phyloP scores from a whole-genome alignment of 495 filamentous ascomycete genomes.

The Lentithecium fluviatile region DNA sequence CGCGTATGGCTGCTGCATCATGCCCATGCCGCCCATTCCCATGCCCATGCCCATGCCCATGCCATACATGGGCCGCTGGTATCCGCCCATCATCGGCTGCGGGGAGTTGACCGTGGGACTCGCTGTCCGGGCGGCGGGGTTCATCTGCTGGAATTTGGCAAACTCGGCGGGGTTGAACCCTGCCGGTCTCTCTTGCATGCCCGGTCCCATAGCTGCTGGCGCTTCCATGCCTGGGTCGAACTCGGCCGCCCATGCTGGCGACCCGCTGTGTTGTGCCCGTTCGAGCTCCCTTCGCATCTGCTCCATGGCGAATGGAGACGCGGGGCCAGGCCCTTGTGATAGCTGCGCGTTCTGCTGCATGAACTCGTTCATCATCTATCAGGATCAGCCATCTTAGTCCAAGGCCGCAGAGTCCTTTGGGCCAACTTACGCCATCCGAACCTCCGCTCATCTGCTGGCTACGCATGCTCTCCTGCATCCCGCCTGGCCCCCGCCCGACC shows the following conservation, averaged over 20 bases:
- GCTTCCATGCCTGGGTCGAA: constrained; percentile 60
- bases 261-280: constrained; percentile 57
- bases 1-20: constrained; percentile 42
- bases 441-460: constrained; percentile 58
- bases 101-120: constrained; percentile 52
- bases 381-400: neutral
- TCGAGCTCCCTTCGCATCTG: constrained; percentile 66
- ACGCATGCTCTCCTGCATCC: constrained; percentile 64
- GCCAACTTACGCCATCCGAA: constrained; percentile 57
- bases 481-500: constrained; percentile 64
- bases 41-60: constrained; percentile 44
- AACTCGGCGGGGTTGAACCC: constrained; percentile 86
- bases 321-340: constrained; percentile 50
- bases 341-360: constrained; percentile 68
- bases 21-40: constrained; percentile 28
- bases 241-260: constrained; percentile 68
- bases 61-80: constrained; percentile 58
- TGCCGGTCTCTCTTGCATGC: constrained; percentile 50
- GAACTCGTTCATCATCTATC: constrained; percentile 92
- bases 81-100: constrained; percentile 52
- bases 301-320: constrained; percentile 64
- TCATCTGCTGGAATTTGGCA: constrained; percentile 75
- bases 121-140: constrained; percentile 55
- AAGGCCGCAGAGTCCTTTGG: neutral
- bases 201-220: constrained; percentile 75